These are phyloP conservation scores for Salix exigua DNA, from an alignment of 345 rosid genomes.

Conservation along the genomic window DNA sequence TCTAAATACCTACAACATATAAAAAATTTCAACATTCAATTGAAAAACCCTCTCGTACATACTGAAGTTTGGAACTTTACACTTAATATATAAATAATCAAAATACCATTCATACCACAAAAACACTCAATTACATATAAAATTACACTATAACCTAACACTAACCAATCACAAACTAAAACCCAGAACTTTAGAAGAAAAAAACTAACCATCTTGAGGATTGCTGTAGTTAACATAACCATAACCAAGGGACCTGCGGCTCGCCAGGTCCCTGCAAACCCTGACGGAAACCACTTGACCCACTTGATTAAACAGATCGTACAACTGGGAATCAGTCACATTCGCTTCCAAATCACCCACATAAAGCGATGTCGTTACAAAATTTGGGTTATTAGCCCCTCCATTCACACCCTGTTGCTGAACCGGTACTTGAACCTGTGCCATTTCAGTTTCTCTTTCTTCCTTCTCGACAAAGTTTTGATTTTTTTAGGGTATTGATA, in stretches of 20 bases:
- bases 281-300: slow-evolving; percentile 85
- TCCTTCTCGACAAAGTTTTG: not conserved
- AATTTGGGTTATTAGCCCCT: slow-evolving; percentile 36
- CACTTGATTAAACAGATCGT: slow-evolving; percentile 72
- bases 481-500: slow-evolving; percentile 11
- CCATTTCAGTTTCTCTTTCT: slow-evolving; percentile 35
- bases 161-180: not conserved
- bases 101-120: not conserved
- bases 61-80: not conserved
- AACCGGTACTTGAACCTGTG: slow-evolving; percentile 59
- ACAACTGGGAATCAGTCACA: slow-evolving; percentile 77
- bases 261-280: slow-evolving; percentile 68
- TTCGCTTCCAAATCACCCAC: slow-evolving; percentile 85
- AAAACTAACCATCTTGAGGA: slow-evolving; percentile 62
- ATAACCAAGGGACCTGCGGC: slow-evolving; percentile 81
- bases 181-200: not conserved
- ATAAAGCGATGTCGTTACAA: slow-evolving; percentile 73
- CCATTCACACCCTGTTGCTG: slow-evolving; percentile 54
- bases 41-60: not conserved
- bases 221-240: slow-evolving; percentile 81
- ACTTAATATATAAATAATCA: not conserved
- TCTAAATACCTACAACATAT: not conserved
- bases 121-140: not conserved
- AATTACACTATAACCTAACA: not conserved
- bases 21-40: not conserved